Evolutionary conservation across 2,329 filamentous ascomycete genomes (phyloP).

Genomic region (Lomentospora prolificans): DNA sequence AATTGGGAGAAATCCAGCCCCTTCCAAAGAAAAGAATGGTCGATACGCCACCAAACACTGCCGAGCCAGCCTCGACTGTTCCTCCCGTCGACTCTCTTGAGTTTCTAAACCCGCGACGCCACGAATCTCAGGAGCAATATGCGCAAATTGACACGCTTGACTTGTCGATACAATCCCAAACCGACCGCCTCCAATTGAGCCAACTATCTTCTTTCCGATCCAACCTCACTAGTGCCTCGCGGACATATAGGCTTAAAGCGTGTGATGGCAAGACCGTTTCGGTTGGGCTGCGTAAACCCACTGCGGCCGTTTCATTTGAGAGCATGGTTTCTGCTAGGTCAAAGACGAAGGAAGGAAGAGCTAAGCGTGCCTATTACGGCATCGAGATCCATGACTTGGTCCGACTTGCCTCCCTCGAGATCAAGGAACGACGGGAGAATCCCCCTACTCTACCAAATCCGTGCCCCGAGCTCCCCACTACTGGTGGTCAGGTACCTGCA

Average conservation of each 20-base stretch:
- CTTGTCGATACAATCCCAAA: neutral
- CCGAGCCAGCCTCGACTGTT: neutral
- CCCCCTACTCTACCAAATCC: constrained; percentile 3
- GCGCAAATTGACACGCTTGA: neutral
- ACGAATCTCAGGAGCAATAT: neutral
- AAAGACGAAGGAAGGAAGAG: constrained; percentile 54
- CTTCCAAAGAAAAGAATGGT: constrained; percentile 6
- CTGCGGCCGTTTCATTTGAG: constrained; percentile 47
- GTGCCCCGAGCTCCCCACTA: neutral
- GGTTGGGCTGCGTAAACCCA: constrained; percentile 43
- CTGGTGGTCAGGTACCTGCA: constrained; percentile 2
- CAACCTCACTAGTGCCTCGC: constrained; percentile 4
- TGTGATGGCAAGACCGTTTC: constrained; percentile 47
- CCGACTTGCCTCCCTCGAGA: constrained; percentile 56
- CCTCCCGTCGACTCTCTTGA: neutral
- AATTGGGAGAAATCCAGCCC: neutral
- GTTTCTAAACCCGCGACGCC: neutral
- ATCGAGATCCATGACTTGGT: constrained; percentile 83
- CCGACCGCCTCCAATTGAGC: neutral
- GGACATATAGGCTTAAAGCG: constrained; percentile 35
- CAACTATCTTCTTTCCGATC: neutral
- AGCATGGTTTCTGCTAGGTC: constrained; percentile 59
- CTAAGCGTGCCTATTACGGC: constrained; percentile 75
- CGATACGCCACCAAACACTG: neutral
- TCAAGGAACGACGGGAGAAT: constrained; percentile 19